Conservation (phyloP, 345 rosid genomes). For the Euphorbia tirucalli region DNA sequence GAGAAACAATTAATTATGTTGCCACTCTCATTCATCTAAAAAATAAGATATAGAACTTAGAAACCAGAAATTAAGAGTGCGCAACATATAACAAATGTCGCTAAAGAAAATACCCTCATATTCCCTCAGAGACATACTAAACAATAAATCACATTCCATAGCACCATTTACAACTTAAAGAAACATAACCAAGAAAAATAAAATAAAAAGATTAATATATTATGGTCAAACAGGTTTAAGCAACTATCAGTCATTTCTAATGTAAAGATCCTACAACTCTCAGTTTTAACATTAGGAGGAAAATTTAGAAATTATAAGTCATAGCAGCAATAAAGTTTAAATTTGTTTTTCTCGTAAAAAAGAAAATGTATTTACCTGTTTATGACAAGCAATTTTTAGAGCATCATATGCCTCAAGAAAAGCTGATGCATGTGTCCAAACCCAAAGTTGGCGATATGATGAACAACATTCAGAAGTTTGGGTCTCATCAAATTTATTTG, state of each 20-base stretch:
- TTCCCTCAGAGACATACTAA: not conserved
- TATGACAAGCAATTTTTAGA: slow-evolving; percentile 60
- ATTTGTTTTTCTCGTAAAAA: not conserved
- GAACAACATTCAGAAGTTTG: slow-evolving; percentile 17
- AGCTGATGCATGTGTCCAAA: slow-evolving; percentile 89
- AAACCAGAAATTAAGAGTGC: not conserved
- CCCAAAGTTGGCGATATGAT: slow-evolving; percentile 54
- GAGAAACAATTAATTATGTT: slow-evolving; percentile 50
- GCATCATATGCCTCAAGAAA: slow-evolving; percentile 70
- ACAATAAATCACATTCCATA: not conserved
- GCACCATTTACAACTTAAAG: slow-evolving; percentile 1
- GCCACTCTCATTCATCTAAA: slow-evolving; percentile 57
- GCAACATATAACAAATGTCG: not conserved
- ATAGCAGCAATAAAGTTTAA: not conserved
- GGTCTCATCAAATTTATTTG: slow-evolving; percentile 23
- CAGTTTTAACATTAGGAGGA: not conserved
- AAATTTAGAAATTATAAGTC: not conserved
- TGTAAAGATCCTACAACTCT: not conserved
- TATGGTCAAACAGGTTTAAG: slow-evolving; percentile 7
- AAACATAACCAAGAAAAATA: not conserved
- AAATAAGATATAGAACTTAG: slow-evolving; percentile 12
- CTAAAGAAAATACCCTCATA: not conserved
- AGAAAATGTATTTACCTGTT: slow-evolving; percentile 41
- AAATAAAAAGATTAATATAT: not conserved
- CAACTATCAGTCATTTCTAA: not conserved